These are phyloP conservation scores for Aspergillus puulaauensis DNA, from an alignment of 2,329 filamentous ascomycete genomes.

Conservation along the genomic window DNA sequence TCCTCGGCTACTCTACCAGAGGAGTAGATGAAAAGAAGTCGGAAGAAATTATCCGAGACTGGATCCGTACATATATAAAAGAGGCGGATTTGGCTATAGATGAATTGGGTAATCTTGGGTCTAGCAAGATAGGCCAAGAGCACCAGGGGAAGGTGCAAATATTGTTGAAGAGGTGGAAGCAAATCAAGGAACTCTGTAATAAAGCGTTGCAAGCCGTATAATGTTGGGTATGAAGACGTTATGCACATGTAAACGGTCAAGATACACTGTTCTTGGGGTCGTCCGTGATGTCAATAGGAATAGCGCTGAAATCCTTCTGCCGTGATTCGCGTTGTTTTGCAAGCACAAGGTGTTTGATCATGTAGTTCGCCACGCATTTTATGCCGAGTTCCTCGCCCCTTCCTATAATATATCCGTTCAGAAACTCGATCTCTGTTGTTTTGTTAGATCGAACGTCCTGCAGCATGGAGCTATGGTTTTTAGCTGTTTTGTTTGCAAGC, in stretches of 20 bases:
- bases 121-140: conserved; percentile 6
- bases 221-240: conserved; percentile 12
- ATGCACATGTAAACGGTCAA: not conserved
- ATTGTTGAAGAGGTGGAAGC: conserved; percentile 39
- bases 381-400: conserved; percentile 72
- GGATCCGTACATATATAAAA: conserved; percentile 34
- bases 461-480: conserved; percentile 67
- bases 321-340: conserved; percentile 59
- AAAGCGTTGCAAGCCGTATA: conserved; percentile 24
- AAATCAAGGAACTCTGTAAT: conserved; percentile 37
- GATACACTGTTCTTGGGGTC: conserved; percentile 1
- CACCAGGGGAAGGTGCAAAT: conserved; percentile 25
- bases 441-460: conserved; percentile 61
- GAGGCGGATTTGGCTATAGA: conserved; percentile 33
- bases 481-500: conserved; percentile 54
- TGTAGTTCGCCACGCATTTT: conserved; percentile 69
- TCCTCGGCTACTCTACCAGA: conserved; percentile 35
- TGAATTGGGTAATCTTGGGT: conserved; percentile 17
- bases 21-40: conserved; percentile 32
- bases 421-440: conserved; percentile 74
- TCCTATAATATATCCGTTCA: conserved; percentile 83
- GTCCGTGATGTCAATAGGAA: conserved; percentile 30
- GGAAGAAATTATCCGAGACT: conserved; percentile 33
- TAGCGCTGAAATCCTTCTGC: conserved; percentile 28
- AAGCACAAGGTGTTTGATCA: conserved; percentile 71